Evolutionary conservation across 257 asterid species (phyloP).

Genomic region (Ocimum tenuiflorum): DNA sequence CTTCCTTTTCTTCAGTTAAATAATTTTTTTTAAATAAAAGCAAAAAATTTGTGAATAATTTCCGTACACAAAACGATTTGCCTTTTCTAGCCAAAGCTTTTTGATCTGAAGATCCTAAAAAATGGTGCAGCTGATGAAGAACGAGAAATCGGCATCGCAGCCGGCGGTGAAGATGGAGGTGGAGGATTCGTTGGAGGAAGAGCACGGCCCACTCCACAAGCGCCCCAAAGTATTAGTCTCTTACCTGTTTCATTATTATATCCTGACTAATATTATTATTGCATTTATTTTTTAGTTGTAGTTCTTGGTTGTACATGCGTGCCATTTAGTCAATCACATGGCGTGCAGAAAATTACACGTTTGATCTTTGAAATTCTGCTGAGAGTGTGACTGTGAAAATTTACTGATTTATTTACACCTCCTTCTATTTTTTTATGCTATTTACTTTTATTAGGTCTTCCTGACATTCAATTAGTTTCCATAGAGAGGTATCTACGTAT

Average conservation of each 20-base stretch:
- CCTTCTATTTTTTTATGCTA: background rate
- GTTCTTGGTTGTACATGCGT: background rate
- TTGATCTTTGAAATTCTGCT: background rate
- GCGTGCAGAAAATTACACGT: background rate
- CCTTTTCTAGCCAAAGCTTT: slow-evolving; percentile 5
- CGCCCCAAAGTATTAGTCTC: slow-evolving; percentile 36
- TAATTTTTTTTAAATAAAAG: background rate
- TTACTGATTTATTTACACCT: slow-evolving; percentile 15
- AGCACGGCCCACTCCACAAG: slow-evolving; percentile 41
- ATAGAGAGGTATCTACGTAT: background rate
- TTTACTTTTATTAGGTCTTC: background rate
- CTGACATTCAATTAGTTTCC: background rate
- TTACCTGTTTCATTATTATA: background rate
- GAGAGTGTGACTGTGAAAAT: slow-evolving; percentile 11
- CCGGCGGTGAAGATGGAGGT: slow-evolving; percentile 42
- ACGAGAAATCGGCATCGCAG: slow-evolving; percentile 34
- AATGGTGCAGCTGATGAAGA: slow-evolving; percentile 48
- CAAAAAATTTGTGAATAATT: background rate
- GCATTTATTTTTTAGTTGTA: background rate
- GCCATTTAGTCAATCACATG: background rate
- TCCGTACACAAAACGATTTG: background rate
- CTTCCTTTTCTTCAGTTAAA: background rate
- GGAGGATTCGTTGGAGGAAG: slow-evolving; percentile 45
- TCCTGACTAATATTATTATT: background rate
- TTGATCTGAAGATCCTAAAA: slow-evolving; percentile 15